A percentile compares a stretch with the other conserved stretches of the same genome.
Evolutionary conservation across 805 yeast species (phyloP).

Genomic region (Candida michaelii): DNA sequence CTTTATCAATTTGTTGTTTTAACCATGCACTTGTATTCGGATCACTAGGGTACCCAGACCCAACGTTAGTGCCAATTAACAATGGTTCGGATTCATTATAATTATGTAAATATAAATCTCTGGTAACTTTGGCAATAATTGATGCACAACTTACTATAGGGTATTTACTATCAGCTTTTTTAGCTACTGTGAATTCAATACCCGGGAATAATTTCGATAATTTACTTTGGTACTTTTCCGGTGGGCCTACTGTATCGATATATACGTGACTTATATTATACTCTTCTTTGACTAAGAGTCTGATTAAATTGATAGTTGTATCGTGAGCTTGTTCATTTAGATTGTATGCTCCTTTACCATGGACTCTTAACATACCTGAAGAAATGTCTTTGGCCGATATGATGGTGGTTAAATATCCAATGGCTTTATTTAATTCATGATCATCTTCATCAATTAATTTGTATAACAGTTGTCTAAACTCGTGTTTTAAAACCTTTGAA

Average conservation of each 20-base stretch:
- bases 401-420: constrained; percentile 87
- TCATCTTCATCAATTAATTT: constrained; percentile 49
- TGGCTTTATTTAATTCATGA: constrained; percentile 48
- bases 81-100: constrained; percentile 28
- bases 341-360: constrained; percentile 58
- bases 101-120: constrained; percentile 62
- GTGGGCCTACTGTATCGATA: constrained; percentile 98
- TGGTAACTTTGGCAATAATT: constrained; percentile 92
- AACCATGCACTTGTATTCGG: constrained; percentile 85
- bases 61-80: constrained; percentile 47
- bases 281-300: constrained; percentile 58
- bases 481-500: constrained; percentile 81
- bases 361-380: constrained; percentile 73
- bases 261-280: constrained; percentile 69
- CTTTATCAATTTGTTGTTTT: constrained; percentile 54
- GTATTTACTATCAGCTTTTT: constrained; percentile 90
- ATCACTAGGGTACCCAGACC: constrained; percentile 95
- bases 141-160: constrained; percentile 95
- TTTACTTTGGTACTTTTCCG: constrained; percentile 76
- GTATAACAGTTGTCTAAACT: constrained; percentile 62
- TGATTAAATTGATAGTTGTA: constrained; percentile 79
- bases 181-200: constrained; percentile 75
- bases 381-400: constrained; percentile 87
- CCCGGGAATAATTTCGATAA: constrained; percentile 67
- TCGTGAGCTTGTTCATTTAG: constrained; percentile 96